phyloP scores from a whole-genome alignment of 176 grass and related monocot genomes.

The Puccinellia tenuiflora region DNA sequence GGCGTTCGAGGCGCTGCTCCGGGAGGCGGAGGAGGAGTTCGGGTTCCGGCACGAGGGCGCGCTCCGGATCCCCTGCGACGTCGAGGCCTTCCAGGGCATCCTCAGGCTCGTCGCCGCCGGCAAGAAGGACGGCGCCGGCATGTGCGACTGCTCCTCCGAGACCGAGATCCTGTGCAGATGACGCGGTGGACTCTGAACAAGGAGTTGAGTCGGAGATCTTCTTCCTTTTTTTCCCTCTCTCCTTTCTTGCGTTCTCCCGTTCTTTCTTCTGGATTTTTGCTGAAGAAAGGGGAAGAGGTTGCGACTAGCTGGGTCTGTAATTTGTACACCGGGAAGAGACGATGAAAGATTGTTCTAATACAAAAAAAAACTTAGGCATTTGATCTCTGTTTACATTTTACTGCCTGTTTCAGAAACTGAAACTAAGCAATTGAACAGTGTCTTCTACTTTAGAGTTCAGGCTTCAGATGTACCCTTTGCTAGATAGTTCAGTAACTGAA shows the following conservation, averaged over 20 bases:
- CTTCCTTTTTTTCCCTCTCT: constrained; percentile 24
- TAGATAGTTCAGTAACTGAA: neutral
- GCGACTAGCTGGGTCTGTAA: constrained; percentile 24
- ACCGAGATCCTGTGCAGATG: constrained; percentile 71
- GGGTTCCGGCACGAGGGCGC: constrained; percentile 84
- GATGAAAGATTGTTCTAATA: constrained; percentile 20
- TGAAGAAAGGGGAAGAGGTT: constrained; percentile 52
- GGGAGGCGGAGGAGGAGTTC: constrained; percentile 90
- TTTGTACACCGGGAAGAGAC: constrained; percentile 29
- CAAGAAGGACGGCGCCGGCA: constrained; percentile 45
- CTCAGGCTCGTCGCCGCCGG: constrained; percentile 45
- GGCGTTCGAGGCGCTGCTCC: constrained; percentile 69
- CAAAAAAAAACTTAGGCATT: constrained; percentile 7
- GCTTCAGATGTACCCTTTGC: neutral
- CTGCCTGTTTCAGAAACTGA: neutral
- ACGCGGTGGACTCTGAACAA: neutral
- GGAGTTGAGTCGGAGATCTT: neutral
- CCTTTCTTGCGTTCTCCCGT: constrained; percentile 39
- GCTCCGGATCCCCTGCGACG: constrained; percentile 79
- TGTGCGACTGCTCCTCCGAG: constrained; percentile 55
- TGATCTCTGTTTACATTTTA: neutral
- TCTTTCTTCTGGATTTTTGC: constrained; percentile 48
- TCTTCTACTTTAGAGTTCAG: neutral
- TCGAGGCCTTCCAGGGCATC: constrained; percentile 53
- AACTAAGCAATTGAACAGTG: neutral